These are phyloP conservation scores for Camellia japonica DNA, from an alignment of 148 eudicot genomes.

Conservation along the genomic window DNA sequence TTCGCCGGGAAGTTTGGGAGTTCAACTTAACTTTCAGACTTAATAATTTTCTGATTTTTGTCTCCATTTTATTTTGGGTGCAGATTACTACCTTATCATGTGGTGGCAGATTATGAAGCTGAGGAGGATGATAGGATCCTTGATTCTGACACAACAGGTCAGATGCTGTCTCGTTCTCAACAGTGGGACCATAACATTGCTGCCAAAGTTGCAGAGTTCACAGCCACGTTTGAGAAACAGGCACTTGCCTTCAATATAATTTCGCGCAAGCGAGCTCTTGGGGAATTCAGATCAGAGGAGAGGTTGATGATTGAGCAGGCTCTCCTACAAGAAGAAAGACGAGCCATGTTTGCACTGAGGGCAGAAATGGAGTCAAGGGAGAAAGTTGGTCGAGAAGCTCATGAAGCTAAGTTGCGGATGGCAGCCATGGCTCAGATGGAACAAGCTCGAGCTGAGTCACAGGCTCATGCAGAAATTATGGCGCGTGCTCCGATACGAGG, in stretches of 20 bases:
- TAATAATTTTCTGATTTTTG: neutral
- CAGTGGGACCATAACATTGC: conserved; percentile 95
- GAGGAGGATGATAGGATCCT: conserved; percentile 96
- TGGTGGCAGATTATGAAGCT: conserved; percentile 98
- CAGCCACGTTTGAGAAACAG: conserved; percentile 85
- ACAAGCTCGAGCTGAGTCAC: conserved; percentile 74
- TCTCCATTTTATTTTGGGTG: neutral
- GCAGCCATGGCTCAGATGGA: conserved; percentile 71
- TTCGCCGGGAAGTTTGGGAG: no score
- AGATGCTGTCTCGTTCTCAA: conserved; percentile 77
- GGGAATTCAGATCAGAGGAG: conserved; percentile 91
- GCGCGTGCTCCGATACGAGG: conserved; percentile 73
- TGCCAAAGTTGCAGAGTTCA: conserved; percentile 84
- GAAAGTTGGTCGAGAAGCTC: conserved; percentile 73
- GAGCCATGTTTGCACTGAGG: conserved; percentile 54
- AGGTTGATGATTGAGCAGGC: conserved; percentile 80
- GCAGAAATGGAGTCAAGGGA: conserved; percentile 77
- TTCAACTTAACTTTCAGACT: no score
- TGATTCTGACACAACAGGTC: conserved; percentile 85
- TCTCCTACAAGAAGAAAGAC: conserved; percentile 74
- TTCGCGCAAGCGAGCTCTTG: conserved; percentile 70
- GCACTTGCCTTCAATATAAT: conserved; percentile 87
- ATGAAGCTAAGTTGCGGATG: conserved; percentile 77
- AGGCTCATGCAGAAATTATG: conserved; percentile 63
- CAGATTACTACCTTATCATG: conserved; percentile 96